These are phyloP conservation scores for Cystobasidium sp. DNA, from an alignment of 1,284 basidiomycete genomes.

Conservation along the genomic window DNA sequence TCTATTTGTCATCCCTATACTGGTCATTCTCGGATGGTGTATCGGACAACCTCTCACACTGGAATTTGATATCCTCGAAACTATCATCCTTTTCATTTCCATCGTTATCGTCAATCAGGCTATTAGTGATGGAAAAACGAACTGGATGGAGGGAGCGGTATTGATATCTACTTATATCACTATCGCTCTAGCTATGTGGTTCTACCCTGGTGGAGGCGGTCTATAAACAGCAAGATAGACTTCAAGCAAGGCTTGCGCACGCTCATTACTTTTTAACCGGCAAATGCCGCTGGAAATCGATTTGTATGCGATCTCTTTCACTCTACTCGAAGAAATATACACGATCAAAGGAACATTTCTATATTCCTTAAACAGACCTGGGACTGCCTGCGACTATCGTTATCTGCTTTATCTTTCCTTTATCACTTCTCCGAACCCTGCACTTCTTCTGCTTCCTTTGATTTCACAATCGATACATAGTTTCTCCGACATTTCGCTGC, in stretches of 20 bases:
- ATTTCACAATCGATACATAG: too few species aligned
- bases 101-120: constrained; percentile 81
- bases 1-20: constrained; percentile 75
- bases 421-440: too few species aligned
- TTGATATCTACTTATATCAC: constrained; percentile 59
- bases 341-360: too few species aligned
- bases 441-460: too few species aligned
- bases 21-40: constrained; percentile 62
- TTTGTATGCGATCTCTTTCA: too few species aligned
- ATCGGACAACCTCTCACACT: constrained; percentile 61
- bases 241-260: background rate
- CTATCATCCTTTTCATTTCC: constrained; percentile 61
- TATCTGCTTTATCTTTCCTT: too few species aligned
- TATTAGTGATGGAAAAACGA: constrained; percentile 80
- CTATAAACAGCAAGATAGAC: background rate
- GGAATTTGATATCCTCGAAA: constrained; percentile 59
- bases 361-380: too few species aligned
- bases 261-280: background rate
- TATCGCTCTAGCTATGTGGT: constrained; percentile 45
- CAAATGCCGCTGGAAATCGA: too few species aligned
- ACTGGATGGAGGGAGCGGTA: constrained; percentile 65
- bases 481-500: too few species aligned
- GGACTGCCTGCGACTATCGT: too few species aligned
- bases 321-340: too few species aligned
- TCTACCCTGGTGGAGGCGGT: constrained; percentile 18